A percentile compares a stretch with the other conserved stretches of the same genome.
Evolutionary conservation across 768 basidiomycete species (phyloP).

Genomic region (Pisolithus microcarpus): DNA sequence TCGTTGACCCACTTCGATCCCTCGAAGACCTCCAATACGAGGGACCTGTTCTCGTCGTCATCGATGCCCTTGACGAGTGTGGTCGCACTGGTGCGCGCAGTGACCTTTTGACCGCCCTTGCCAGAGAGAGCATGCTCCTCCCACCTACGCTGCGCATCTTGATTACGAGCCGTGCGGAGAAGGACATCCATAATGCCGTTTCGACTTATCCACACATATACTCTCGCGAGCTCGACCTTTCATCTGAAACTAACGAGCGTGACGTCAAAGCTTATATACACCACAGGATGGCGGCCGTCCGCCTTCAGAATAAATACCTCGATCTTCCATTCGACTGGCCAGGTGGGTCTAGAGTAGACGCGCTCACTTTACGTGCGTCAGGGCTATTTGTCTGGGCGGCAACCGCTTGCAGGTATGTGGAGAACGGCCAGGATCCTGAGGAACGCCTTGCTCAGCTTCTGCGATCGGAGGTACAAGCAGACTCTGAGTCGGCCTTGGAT

Average conservation of each 20-base stretch:
- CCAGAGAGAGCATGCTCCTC: constrained; percentile 12
- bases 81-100: constrained; percentile 15
- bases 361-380: constrained; percentile 22
- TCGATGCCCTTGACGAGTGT: constrained; percentile 33
- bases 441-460: constrained; percentile 24
- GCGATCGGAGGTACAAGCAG: constrained; percentile 12
- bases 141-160: constrained; percentile 25
- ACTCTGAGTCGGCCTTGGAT: constrained; percentile 24
- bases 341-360: constrained; percentile 11
- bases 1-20: constrained; percentile 25
- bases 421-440: constrained; percentile 24
- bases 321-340: constrained; percentile 26
- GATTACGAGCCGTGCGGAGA: constrained; percentile 28
- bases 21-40: constrained; percentile 11
- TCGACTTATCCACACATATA: constrained; percentile 7
- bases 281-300: constrained; percentile 21
- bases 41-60: constrained; percentile 27
- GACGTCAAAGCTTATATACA: constrained; percentile 22
- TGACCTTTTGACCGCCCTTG: constrained; percentile 24
- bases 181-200: constrained; percentile 18
- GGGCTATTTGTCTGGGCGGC: constrained; percentile 29
- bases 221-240: constrained; percentile 20
- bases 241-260: constrained; percentile 16
- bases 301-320: constrained; percentile 21
- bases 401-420: constrained; percentile 28